Base-by-base conservation (phyloP, 2,329 filamentous ascomycete genomes). In the Atkinsonella hypoxylon region DNA sequence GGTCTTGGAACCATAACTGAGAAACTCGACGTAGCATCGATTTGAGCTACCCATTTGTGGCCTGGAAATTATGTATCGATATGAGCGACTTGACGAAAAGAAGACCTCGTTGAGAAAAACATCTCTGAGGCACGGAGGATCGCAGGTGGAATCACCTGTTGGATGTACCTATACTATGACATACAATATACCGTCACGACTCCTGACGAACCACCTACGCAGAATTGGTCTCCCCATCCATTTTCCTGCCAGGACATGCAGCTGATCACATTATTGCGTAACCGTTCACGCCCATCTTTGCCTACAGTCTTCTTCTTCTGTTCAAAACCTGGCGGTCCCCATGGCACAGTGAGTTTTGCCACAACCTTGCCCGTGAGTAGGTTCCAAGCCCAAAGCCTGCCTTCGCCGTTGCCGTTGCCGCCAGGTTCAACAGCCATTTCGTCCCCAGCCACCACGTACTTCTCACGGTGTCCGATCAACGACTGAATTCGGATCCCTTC, bases 351-450 rank as follows among this genome's bases (percentile, higher is more conserved):
- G 6, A 95, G 67, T 56, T 72, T 79, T 32, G 85, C 79, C 52
- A 80, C 72, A 47, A 86, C 63, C 50, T 82, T 78, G 1, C 88
- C 90, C 6, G 77, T 84, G 50, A 95, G 64, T 18, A 95, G 70
- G 68, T 96, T 89, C 91, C 91, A 97, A 1, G 81, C 87, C 71
- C 83, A 83, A 8, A 89, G 67, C 59, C 74, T 74, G 2, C 85
- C 86, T 54, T 84, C 73, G 2, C 68, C 69, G 46, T 55, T 53
- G 2, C 68, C 69, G 46, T 55, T 53, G 2, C 50, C 40, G 18
- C 50, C 61, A 39, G 55, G 31, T 31, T 59, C 62, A 18, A 53
- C 63, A 1, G 57, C 60, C 49, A 78, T 74, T 67, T 96, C 90
- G 60, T 89, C 89, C 8, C 91, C 91, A 47, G 81, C 85, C 3